Evolutionary conservation across 176 grass and related monocot species (phyloP).

Genomic region (Eragrostis curvula): DNA sequence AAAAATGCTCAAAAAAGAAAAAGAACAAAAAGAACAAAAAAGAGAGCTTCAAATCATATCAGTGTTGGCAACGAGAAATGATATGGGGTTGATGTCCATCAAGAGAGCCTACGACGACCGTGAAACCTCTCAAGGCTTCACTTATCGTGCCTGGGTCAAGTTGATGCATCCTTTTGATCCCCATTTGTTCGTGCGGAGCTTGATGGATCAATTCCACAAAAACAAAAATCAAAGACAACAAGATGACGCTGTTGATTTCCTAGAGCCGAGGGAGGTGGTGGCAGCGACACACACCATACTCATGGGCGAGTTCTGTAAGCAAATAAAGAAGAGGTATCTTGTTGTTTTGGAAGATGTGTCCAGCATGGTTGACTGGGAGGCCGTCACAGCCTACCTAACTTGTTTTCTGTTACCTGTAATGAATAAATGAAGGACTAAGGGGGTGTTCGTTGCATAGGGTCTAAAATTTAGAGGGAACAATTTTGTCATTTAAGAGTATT

Average conservation of each 20-base stretch:
- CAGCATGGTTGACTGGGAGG: background rate
- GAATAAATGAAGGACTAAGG: too few species aligned
- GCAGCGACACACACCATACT: too few species aligned
- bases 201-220: too few species aligned
- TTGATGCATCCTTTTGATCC: conserved; percentile 3
- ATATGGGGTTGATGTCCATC: background rate
- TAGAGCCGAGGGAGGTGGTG: background rate
- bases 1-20: too few species aligned
- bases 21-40: too few species aligned
- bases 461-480: too few species aligned
- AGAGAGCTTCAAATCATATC: conserved; percentile 1
- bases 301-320: background rate
- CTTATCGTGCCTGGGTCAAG: conserved; percentile 20
- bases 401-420: too few species aligned
- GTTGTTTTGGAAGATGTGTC: conserved; percentile 34
- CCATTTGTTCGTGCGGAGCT: too few species aligned
- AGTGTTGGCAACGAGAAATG: background rate
- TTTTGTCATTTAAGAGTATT: too few species aligned
- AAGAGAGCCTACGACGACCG: background rate
- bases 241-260: background rate
- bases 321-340: background rate
- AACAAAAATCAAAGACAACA: too few species aligned
- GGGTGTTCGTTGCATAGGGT: too few species aligned
- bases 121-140: background rate
- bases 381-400: background rate